phyloP scores from a whole-genome alignment of 1,139 yeast genomes.

The Sugiyamaella pinicola region DNA sequence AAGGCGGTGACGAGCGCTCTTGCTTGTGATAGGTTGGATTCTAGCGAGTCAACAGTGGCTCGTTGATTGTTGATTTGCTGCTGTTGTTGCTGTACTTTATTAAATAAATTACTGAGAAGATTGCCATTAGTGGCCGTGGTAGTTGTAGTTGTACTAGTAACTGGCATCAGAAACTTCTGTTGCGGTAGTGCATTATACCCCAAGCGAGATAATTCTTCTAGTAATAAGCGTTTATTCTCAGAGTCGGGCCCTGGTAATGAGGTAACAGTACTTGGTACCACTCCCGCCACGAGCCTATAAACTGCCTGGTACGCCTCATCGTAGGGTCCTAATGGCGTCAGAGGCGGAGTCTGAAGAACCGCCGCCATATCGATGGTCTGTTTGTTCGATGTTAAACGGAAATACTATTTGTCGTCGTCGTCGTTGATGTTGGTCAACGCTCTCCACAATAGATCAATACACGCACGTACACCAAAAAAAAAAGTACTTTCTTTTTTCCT shows the following conservation, averaged over 20 bases:
- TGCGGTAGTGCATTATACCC: slow-evolving; percentile 1
- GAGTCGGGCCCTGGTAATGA: slow-evolving; percentile 22
- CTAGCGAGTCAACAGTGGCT: slow-evolving; percentile 44
- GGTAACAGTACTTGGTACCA: slow-evolving; percentile 3
- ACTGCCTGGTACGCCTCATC: slow-evolving; percentile 23
- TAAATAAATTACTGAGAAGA: slow-evolving; percentile 32
- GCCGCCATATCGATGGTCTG: slow-evolving; percentile 15
- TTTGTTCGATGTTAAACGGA: too few relatives aligned
- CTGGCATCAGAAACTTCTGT: neutral
- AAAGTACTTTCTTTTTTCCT: neutral
- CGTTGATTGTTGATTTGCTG: slow-evolving; percentile 43
- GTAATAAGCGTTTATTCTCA: slow-evolving; percentile 14
- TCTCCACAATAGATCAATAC: neutral
- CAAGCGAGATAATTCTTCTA: slow-evolving; percentile 12
- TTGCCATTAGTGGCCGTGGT: neutral
- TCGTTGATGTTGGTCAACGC: neutral
- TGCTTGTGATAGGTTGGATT: slow-evolving; percentile 43
- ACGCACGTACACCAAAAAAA: neutral
- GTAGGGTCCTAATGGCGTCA: slow-evolving; percentile 17
- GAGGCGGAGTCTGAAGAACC: slow-evolving; percentile 13
- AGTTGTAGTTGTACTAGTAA: slow-evolving; percentile 1
- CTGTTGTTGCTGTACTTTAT: slow-evolving; percentile 44
- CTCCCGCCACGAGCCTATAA: slow-evolving; percentile 14
- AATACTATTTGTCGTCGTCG: neutral
- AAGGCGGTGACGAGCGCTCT: slow-evolving; percentile 42